These are phyloP conservation scores for Arxiozyma bovina DNA, from an alignment of 1,139 yeast genomes.

Conservation along the genomic window DNA sequence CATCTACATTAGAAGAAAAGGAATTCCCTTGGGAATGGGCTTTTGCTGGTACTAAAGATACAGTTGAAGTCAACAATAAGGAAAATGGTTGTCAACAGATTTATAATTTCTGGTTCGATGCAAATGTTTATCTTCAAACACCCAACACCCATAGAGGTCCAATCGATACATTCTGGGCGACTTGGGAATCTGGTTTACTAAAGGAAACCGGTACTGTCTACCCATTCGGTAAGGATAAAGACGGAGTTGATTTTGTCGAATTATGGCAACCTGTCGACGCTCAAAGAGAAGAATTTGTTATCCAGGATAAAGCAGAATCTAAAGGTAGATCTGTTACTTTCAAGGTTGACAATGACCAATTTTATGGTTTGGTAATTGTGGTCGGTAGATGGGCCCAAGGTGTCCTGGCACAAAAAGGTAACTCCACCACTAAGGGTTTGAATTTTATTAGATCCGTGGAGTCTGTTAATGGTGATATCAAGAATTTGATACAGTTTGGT, in stretches of 20 bases:
- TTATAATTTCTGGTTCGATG: conserved; percentile 26
- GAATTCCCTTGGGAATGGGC: conserved; percentile 38
- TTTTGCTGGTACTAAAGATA: conserved; percentile 32
- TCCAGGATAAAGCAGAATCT: conserved; percentile 9
- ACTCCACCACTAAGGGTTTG: conserved; percentile 17
- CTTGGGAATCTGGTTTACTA: conserved; percentile 28
- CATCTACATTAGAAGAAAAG: conserved; percentile 19
- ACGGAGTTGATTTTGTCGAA: conserved; percentile 26
- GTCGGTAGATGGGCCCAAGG: conserved; percentile 53
- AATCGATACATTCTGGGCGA: conserved; percentile 26
- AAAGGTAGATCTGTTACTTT: conserved; percentile 31
- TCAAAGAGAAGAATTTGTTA: conserved; percentile 16
- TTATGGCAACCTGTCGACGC: conserved; percentile 32
- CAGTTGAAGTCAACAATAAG: conserved; percentile 15
- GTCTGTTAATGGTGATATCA: conserved; percentile 10
- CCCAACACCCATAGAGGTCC: conserved; percentile 25
- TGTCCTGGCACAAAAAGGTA: conserved; percentile 35
- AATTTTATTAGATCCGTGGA: conserved; percentile 24
- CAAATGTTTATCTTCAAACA: conserved; percentile 22
- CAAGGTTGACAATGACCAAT: conserved; percentile 26
- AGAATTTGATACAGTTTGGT: conserved; percentile 27
- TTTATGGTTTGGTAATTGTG: conserved; percentile 40
- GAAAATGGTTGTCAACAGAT: conserved; percentile 20
- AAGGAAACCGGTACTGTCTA: conserved; percentile 28
- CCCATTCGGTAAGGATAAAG: conserved; percentile 25